Evolutionary conservation across 169 alveolate species (phyloP), one percentile per base, ranked within the genome.

Genomic region (Plasmodium yoelii): DNA sequence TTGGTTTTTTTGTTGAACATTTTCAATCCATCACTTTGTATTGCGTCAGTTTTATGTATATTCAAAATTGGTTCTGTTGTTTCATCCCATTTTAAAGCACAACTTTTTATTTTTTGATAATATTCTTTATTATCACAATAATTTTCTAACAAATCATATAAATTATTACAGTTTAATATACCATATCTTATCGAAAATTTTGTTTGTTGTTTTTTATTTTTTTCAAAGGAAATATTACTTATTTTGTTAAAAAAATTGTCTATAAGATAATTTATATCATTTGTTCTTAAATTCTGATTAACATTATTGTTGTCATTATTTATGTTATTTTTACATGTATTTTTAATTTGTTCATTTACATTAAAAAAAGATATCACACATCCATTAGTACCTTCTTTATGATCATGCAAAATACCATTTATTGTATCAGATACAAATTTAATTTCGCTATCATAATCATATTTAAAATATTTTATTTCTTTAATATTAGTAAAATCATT

Each of bases 101-200:
- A 82, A 42, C 90, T 82, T 82, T 65, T 82, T 55, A 65, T 82
- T 57, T 51, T 67, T 65, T 82, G 70, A 34, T 67, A 65, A 82
- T 82, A 55, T 28, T 55, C 72, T n/a, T 15, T 53, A 82, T 67
- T 44, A 2, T 67, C 90, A 59, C 26, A 39, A 39, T 47, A 82
- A 39, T 67, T 34, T 67, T 82, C 73, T 28, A 82, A 57, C 19
- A 82, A 71, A 39, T 82, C 90, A 47, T 67, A 59, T 18, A 49
- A 28, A 82, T 60, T 42, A 26, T n/a, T 22, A 65, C 10, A 18
- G 24, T 12, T 18, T 19, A 65, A 28, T 15, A 42, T 10, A 1
- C 61, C 77, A 67, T 65, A 82, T 51, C 56, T 65, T 82, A 82
- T 53, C 12, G 82, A 65, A 59, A 56, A 82, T 12, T 67, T 75